Percentiles rank a stretch among this genome's conserved stretches.
These are phyloP conservation scores for Abortiporus biennis DNA, from an alignment of 1,284 basidiomycete genomes.

Conservation along the genomic window DNA sequence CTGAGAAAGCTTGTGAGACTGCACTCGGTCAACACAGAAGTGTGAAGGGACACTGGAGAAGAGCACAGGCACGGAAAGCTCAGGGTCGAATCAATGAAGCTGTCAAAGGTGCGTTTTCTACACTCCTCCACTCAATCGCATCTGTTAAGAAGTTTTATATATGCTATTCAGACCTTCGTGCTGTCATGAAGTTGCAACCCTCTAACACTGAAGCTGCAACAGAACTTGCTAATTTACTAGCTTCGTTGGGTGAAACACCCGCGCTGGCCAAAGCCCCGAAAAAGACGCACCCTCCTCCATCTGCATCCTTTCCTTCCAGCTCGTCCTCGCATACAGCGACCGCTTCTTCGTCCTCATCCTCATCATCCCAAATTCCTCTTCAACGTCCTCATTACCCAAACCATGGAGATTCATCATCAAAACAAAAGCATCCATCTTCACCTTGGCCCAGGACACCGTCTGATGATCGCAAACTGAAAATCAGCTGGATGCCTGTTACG, in stretches of 20 bases:
- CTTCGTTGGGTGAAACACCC: constrained; percentile 17
- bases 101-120: constrained; percentile 39
- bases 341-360: constrained; percentile 10
- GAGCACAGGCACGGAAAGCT: constrained; percentile 58
- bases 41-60: constrained; percentile 59
- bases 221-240: constrained; percentile 42
- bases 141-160: too few species aligned
- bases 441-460: constrained; percentile 42
- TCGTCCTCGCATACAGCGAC: constrained; percentile 14
- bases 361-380: constrained; percentile 5
- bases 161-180: constrained; percentile 42
- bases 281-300: constrained; percentile 6
- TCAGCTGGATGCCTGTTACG: constrained; percentile 17
- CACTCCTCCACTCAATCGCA: not conserved
- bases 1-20: constrained; percentile 58
- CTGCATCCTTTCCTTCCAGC: constrained; percentile 15
- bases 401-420: too few species aligned
- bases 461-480: constrained; percentile 48
- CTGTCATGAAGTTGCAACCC: constrained; percentile 53
- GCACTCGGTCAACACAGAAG: constrained; percentile 58
- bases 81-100: constrained; percentile 53
- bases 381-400: too few species aligned
- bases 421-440: constrained; percentile 31
- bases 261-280: not conserved
- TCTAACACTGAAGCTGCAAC: constrained; percentile 49